Conservation (phyloP, 2,329 filamentous ascomycete genomes). For the Geoglossum cookeanum region DNA sequence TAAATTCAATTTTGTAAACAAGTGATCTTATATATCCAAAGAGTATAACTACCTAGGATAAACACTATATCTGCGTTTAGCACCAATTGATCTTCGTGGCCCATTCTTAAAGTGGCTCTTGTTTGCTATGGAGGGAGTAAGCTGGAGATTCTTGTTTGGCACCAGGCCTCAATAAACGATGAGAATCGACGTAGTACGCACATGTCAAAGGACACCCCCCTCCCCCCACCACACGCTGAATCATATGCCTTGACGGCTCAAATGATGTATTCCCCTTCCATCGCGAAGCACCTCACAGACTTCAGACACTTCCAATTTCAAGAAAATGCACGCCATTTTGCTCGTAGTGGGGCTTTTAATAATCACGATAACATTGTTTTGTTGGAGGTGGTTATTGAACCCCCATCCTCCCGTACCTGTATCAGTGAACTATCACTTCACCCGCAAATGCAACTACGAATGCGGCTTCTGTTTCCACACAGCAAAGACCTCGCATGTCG, state of each 20-base stretch:
- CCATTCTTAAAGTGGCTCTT: neutral
- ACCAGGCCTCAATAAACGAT: no score
- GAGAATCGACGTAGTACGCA: no score
- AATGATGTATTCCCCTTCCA: no score
- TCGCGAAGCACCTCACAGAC: no score
- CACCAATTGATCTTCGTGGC: neutral
- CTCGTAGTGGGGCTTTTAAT: neutral
- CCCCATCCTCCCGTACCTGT: slow-evolving; percentile 15
- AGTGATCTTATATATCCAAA: neutral
- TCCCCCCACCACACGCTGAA: no score
- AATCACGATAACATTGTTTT: neutral
- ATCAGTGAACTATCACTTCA: slow-evolving; percentile 29
- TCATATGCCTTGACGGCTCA: no score
- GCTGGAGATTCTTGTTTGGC: no score
- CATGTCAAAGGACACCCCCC: no score
- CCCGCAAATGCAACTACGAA: slow-evolving; percentile 28
- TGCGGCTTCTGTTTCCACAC: slow-evolving; percentile 41
- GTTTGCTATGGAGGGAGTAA: no score
- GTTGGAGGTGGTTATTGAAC: neutral
- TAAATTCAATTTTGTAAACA: neutral
- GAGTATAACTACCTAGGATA: neutral
- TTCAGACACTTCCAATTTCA: no score
- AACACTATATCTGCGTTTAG: neutral
- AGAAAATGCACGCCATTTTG: no score
- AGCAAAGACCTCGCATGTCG: slow-evolving; percentile 27